Conservation (phyloP, 177 flowering plant species). For the Vitis hybrid region DNA sequence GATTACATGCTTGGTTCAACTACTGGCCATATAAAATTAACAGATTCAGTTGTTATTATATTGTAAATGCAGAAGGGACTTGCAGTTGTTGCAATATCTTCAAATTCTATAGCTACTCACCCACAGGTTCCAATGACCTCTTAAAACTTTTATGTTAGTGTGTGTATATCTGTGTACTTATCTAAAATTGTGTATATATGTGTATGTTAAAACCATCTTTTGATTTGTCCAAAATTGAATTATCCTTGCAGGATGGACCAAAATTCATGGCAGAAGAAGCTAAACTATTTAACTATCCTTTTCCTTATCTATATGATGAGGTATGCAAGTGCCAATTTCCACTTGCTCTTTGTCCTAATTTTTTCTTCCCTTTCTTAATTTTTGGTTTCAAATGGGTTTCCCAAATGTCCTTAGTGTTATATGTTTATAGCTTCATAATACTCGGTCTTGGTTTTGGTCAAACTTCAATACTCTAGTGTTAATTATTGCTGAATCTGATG, state of each 20-base stretch:
- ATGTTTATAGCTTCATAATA: too few species aligned
- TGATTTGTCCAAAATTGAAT: constrained; percentile 19
- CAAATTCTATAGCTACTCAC: constrained; percentile 76
- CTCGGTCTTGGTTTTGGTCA: too few species aligned
- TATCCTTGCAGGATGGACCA: constrained; percentile 82
- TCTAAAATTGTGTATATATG: too few species aligned
- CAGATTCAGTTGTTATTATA: neutral
- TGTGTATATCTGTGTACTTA: too few species aligned
- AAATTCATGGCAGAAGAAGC: constrained; percentile 92
- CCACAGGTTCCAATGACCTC: constrained; percentile 65
- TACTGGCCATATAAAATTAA: neutral
- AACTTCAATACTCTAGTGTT: too few species aligned
- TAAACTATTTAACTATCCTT: constrained; percentile 63
- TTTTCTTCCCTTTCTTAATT: neutral
- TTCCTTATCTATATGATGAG: constrained; percentile 93
- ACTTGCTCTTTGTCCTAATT: neutral
- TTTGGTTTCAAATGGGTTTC: neutral
- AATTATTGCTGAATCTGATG: too few species aligned
- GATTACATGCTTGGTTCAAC: neutral
- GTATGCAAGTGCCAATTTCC: constrained; percentile 29
- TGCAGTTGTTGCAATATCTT: constrained; percentile 87
- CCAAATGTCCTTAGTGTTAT: too few species aligned
- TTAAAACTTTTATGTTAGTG: neutral
- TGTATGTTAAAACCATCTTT: constrained; percentile 11
- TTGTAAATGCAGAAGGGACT: constrained; percentile 77